Conservation (phyloP, 805 yeast species). For the Dipodascus geniculatus region DNA sequence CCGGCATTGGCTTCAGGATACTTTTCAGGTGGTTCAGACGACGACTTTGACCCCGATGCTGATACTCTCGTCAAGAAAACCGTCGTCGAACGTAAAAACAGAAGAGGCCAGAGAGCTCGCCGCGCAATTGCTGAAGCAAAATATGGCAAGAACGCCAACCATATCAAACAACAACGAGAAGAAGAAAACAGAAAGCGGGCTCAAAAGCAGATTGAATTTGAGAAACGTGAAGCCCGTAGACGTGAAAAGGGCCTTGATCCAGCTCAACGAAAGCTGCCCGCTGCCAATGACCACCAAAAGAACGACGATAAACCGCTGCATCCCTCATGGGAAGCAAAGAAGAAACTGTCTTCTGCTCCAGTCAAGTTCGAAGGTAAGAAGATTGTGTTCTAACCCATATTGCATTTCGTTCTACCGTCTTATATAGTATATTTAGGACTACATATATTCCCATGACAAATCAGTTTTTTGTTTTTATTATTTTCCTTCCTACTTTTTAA, state of each 20-base stretch:
- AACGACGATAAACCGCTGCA: conserved; percentile 38
- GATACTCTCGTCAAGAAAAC: conserved; percentile 13
- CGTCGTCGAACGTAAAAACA: conserved; percentile 49
- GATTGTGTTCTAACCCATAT: conserved; percentile 50
- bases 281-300: neutral
- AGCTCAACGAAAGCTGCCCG: conserved; percentile 19
- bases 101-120: conserved; percentile 96
- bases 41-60: conserved; percentile 23
- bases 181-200: conserved; percentile 45
- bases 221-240: conserved; percentile 50
- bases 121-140: conserved; percentile 94
- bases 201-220: conserved; percentile 50
- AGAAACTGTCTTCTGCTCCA: conserved; percentile 53
- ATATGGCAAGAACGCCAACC: conserved; percentile 76
- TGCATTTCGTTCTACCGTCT: too few species aligned
- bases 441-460: neutral
- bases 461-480: neutral
- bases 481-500: neutral
- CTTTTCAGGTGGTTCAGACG: conserved; percentile 64
- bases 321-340: conserved; percentile 98
- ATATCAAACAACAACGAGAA: conserved; percentile 55
- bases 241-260: conserved; percentile 16
- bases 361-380: conserved; percentile 77
- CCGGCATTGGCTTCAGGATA: conserved; percentile 76
- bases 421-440: neutral